These are phyloP conservation scores for Mortierella polycephala DNA, from an alignment of 371 early-diverging fungal species.

Conservation along the genomic window DNA sequence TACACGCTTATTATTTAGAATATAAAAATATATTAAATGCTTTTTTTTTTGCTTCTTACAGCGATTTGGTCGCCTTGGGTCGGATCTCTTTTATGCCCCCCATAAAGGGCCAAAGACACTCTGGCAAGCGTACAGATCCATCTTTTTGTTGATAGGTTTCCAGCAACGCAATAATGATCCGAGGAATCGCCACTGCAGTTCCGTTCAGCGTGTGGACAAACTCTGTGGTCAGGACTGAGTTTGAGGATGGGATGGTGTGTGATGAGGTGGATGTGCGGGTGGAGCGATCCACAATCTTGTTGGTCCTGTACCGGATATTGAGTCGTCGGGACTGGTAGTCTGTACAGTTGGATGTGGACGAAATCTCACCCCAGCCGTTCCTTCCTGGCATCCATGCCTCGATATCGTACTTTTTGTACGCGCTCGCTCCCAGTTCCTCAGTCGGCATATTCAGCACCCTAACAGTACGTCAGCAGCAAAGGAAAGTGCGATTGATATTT, in stretches of 20 bases:
- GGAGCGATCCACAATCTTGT: conserved; percentile 17
- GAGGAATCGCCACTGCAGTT: conserved; percentile 94
- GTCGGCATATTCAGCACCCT: conserved; percentile 94
- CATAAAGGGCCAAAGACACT: conserved; percentile 78
- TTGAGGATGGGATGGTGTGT: conserved; percentile 19
- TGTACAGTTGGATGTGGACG: conserved; percentile 89
- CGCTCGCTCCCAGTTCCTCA: conserved; percentile 92
- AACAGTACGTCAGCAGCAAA: neutral
- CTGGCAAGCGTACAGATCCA: conserved; percentile 79
- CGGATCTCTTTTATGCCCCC: conserved; percentile 55
- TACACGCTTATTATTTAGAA: too few relatives aligned
- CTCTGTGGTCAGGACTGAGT: conserved; percentile 53
- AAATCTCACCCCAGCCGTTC: conserved; percentile 90
- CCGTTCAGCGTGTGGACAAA: conserved; percentile 95
- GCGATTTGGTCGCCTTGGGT: conserved; percentile 24
- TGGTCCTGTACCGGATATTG: conserved; percentile 70
- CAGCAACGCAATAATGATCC: conserved; percentile 87
- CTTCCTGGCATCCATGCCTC: conserved; percentile 97
- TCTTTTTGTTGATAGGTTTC: conserved; percentile 83
- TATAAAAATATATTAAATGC: too few relatives aligned
- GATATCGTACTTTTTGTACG: conserved; percentile 92
- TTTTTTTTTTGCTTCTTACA: too few relatives aligned
- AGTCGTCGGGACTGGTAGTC: conserved; percentile 86
- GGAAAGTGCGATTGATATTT: too few relatives aligned
- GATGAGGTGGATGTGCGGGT: neutral